A percentile compares a stretch with the other conserved stretches of the same genome.
Evolutionary conservation across 345 rosid genomes (phyloP).

Genomic region (Sonneratia caseolaris): DNA sequence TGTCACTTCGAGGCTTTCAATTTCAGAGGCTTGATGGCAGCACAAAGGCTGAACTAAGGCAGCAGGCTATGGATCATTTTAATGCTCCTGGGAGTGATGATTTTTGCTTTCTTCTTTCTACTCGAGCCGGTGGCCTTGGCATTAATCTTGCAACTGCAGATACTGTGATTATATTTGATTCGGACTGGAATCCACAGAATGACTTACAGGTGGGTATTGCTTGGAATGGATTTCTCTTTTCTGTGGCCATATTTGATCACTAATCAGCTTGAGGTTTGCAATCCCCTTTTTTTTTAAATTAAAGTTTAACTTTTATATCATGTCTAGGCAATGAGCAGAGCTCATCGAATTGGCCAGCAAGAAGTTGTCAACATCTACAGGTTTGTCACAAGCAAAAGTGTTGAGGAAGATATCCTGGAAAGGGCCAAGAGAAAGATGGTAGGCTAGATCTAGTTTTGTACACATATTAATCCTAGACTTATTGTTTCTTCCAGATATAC

Average conservation of each 20-base stretch:
- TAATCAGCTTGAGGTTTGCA: too few relatives aligned
- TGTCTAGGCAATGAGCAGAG: conserved; percentile 97
- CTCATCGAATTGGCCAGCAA: conserved; percentile 99
- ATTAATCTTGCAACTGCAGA: conserved; percentile 98
- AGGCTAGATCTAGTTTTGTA: conserved; percentile 3
- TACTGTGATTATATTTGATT: conserved; percentile 98
- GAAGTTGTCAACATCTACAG: conserved; percentile 97
- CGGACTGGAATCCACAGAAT: conserved; percentile 99
- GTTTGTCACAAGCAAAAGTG: conserved; percentile 98
- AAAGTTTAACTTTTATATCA: conserved; percentile 7
- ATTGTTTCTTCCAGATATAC: neutral
- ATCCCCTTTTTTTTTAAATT: neutral
- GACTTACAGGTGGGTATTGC: conserved; percentile 67
- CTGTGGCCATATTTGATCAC: neutral
- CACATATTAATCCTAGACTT: neutral
- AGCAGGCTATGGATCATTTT: conserved; percentile 99
- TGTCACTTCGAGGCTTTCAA: conserved; percentile 92
- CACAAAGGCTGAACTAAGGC: conserved; percentile 97
- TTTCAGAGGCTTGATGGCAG: conserved; percentile 99
- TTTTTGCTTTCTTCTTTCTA: conserved; percentile 98
- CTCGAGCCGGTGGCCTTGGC: conserved; percentile 99
- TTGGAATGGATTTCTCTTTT: conserved; percentile 1
- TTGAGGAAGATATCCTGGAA: conserved; percentile 97
- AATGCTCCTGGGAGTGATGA: conserved; percentile 98
- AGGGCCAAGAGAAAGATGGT: conserved; percentile 99